Percentiles rank a stretch among this genome's conserved stretches.
These are phyloP conservation scores for Cadophora gregata DNA, from an alignment of 2,329 filamentous ascomycete genomes.

Conservation along the genomic window DNA sequence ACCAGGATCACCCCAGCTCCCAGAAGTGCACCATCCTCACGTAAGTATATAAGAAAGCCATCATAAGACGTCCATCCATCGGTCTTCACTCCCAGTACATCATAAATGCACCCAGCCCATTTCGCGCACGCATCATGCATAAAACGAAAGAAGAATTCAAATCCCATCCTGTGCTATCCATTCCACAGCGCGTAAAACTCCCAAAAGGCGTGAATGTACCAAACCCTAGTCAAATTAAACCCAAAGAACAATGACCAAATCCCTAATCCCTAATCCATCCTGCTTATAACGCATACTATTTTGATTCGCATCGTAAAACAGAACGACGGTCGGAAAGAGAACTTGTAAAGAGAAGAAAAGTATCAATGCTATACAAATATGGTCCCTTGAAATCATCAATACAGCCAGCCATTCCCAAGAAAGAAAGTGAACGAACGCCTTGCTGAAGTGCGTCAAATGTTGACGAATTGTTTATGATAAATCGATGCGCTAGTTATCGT, in stretches of 20 bases:
- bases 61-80: constrained; percentile 12
- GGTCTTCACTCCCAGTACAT: not conserved
- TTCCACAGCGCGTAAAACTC: not conserved
- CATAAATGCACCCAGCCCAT: too few relatives aligned
- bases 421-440: not conserved
- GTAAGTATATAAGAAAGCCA: not conserved
- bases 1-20: not conserved
- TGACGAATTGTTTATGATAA: not conserved
- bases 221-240: too few relatives aligned
- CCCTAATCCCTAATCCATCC: not conserved
- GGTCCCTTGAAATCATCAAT: constrained; percentile 10
- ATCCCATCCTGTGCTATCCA: not conserved
- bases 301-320: not conserved
- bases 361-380: constrained; percentile 2
- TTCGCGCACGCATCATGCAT: not conserved
- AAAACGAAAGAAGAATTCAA: not conserved
- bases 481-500: not conserved
- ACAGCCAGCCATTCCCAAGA: not conserved
- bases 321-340: not conserved
- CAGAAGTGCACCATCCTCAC: too few relatives aligned
- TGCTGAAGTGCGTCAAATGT: not conserved
- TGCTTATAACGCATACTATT: not conserved
- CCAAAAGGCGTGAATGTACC: constrained; percentile 3
- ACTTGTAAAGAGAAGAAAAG: not conserved
- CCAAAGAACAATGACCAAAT: not conserved